Base-by-base conservation (phyloP, 2,329 filamentous ascomycete species). In the Talaromyces sp. region DNA sequence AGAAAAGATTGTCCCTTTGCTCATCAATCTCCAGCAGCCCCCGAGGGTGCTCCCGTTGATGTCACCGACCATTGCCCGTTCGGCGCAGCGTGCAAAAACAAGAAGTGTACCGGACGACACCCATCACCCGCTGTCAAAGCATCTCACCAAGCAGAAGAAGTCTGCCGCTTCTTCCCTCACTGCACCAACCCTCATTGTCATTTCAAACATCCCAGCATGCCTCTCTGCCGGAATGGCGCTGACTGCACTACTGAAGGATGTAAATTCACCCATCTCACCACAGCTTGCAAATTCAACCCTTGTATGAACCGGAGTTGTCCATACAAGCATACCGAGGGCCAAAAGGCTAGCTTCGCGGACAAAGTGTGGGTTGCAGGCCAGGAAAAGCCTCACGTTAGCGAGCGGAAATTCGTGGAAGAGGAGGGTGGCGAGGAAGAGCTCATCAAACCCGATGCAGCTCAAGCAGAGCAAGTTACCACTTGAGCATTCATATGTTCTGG, bases 11-110 rank as follows among this genome's bases (percentile, higher is more conserved):
- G 95, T 81, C 90, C 89, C 70, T 99, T 92, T 76, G 95, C 92
- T 19, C 95, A 99, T 74, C 94, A 97, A 80, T 97, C 93, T 17
- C 93, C 95, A 1, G 93, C 91, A 1, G 93, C 94, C 36, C 90
- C 92, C 3, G 89, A 90, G 1, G 91, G 90, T 31, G 86, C 86
- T 1, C 85, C 88, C 0, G 84, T 98, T 65, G 95, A 98, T 76
- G 84, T 93, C 70, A 86, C 84, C 66, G 92, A 96, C 72, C 83
- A 85, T 19, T 99, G 95, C 81, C 86, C 86, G 19, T 98, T 91
- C 72, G 94, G 93, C 22, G 92, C 88, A 1, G 93, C 93, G 8
- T 99, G 95, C 87, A 96, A 95, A 81, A 99, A 98, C 83, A 86
- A 88, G 73, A 98, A 98, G 81, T 99, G 95, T 75, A 91, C 91